A percentile compares a stretch with the other conserved stretches of the same genome.
phyloP scores from a whole-genome alignment of 2,329 filamentous ascomycete genomes.

The Colletotrichum shisoi region DNA sequence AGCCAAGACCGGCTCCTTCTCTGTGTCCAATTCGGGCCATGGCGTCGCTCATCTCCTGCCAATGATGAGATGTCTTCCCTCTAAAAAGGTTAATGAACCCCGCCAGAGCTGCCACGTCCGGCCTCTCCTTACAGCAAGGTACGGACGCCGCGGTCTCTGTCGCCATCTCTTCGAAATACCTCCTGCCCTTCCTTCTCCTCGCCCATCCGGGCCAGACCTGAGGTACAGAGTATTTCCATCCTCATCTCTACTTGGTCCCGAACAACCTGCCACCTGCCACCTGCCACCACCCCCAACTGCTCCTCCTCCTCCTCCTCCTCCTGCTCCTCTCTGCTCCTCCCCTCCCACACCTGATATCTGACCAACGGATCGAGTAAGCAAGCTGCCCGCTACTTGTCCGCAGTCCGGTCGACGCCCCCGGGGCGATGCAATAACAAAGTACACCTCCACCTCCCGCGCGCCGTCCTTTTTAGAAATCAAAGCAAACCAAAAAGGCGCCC shows the following conservation, averaged over 20 bases:
- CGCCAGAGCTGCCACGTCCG: constrained; percentile 38
- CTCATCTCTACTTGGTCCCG: constrained; percentile 9
- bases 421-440: constrained; percentile 25
- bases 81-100: constrained; percentile 40
- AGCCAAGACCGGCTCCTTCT: constrained; percentile 7
- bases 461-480: constrained; percentile 33
- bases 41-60: constrained; percentile 34
- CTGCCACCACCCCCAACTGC: neutral
- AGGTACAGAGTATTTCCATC: constrained; percentile 2
- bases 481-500: constrained; percentile 19
- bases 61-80: constrained; percentile 36
- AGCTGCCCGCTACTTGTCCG: constrained; percentile 10
- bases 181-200: neutral
- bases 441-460: constrained; percentile 32
- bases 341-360: neutral
- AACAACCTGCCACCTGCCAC: neutral
- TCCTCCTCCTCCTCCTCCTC: neutral
- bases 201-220: constrained; percentile 10
- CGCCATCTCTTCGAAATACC: constrained; percentile 13
- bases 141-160: constrained; percentile 11
- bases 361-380: constrained; percentile 11
- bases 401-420: constrained; percentile 20
- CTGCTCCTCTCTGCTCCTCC: no score
- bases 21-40: constrained; percentile 28
- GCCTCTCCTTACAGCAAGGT: constrained; percentile 33